A percentile compares a stretch with the other conserved stretches of the same genome.
These are phyloP conservation scores for Graphilbum sp. DNA, from an alignment of 2,329 filamentous ascomycete genomes.

Conservation along the genomic window DNA sequence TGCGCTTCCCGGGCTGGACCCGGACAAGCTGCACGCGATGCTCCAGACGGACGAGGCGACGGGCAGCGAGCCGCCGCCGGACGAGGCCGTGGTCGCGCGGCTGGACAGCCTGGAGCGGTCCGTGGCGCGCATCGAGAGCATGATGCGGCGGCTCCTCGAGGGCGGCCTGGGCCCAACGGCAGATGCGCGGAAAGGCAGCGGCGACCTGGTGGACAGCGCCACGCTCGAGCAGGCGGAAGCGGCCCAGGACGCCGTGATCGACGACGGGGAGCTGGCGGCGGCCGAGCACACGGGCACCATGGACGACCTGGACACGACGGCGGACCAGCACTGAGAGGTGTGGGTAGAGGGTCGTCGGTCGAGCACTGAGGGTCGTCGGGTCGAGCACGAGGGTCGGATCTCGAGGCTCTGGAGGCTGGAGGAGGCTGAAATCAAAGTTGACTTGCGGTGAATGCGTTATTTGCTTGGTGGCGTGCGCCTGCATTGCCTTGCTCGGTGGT, in stretches of 20 bases:
- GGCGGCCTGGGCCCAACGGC: no score
- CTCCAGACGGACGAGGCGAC: constrained; percentile 22
- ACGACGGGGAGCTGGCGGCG: constrained; percentile 4
- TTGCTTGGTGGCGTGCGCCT: no score
- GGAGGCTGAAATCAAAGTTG: no score
- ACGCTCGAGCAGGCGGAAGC: neutral
- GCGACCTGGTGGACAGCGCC: neutral
- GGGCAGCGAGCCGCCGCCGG: no score
- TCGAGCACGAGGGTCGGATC: no score
- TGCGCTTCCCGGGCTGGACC: constrained; percentile 30
- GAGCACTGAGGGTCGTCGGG: no score
- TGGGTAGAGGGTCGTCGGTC: no score
- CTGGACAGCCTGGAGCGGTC: constrained; percentile 31
- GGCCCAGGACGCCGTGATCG: constrained; percentile 6
- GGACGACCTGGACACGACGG: constrained; percentile 9
- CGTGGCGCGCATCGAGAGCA: constrained; percentile 20
- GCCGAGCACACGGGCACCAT: constrained; percentile 10
- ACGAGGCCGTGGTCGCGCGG: constrained; percentile 14
- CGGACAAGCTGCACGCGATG: constrained; percentile 31
- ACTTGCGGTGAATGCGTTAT: no score
- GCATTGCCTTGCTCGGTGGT: no score
- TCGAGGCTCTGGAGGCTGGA: no score
- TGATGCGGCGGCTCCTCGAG: constrained; percentile 14
- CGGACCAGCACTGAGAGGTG: constrained; percentile 1
- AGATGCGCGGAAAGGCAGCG: neutral